Evolutionary conservation across 2,329 filamentous ascomycete genomes (phyloP), one percentile per base, ranked within the genome.

Genomic region (Apiospora sp.): DNA sequence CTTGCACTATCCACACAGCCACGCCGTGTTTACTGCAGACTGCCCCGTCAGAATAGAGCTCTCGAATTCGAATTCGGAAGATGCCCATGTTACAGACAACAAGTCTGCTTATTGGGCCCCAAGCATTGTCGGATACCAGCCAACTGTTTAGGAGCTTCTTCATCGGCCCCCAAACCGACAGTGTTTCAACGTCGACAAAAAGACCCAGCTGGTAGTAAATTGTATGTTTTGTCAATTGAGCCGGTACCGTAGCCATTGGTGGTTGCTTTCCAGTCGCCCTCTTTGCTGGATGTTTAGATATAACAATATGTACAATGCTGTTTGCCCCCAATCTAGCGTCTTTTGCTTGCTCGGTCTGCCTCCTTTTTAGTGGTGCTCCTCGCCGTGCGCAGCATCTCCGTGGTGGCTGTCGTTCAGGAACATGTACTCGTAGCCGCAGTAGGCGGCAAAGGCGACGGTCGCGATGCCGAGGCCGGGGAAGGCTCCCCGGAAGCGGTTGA

Each of bases 381-480:
- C 86, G 75, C 84, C 86, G 76, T 92, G 88, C 54, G 81, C 85
- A 74, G 84, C 83, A 75, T 85, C 85, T 76, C 88, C 85, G 80
- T 90, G 90, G 77, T 92, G 89, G 75, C 92, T 89, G 75, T 95
- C 92, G 80, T 92, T 89, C 78, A 97, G 82, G 83, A 98, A 97
- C 71, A 97, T 85, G 83, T 96, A 90, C 86, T 99, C 96, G 84
- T 94, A 97, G 74, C 90, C 91, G 83, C 95, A 94, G 86, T 99
- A 99, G 75, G 87, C 92, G 69, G 92, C 91, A 83, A 99, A 99
- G 67, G 96, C 95, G 73, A 96, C 95, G 6, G 93, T 93, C 44
- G 95, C 96, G 78, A 96, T 97, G 76, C 96, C 96, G 79, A 99
- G 88, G 74, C 96, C 96, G 49, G 96, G 96, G 82, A 99, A 94